phyloP scores from a whole-genome alignment of 495 filamentous ascomycete species.

The Tuber magnatum region DNA sequence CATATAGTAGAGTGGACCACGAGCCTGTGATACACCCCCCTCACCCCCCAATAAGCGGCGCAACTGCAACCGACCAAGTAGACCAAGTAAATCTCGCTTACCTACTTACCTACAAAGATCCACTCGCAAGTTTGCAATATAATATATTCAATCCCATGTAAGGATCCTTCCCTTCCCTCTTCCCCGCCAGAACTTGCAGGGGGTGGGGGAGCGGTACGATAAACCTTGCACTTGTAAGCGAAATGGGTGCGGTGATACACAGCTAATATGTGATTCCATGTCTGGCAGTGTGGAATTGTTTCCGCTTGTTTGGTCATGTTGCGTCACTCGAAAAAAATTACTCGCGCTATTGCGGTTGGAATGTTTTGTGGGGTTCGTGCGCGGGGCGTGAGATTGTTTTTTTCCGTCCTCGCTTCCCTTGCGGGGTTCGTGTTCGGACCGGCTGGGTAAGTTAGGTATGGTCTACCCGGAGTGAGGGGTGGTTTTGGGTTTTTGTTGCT shows the following conservation, averaged over 20 bases:
- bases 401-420: background rate
- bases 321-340: background rate
- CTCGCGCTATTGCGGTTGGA: background rate
- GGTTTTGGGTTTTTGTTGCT: background rate
- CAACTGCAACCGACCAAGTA: constrained; percentile 6
- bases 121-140: background rate
- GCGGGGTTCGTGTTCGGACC: background rate
- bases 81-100: background rate
- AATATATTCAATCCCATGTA: background rate
- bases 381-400: background rate
- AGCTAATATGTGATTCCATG: background rate
- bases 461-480: too few relatives aligned
- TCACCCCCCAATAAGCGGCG: background rate
- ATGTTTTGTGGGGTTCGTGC: background rate
- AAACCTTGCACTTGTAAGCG: background rate
- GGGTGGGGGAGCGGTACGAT: background rate
- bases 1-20: background rate
- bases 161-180: background rate
- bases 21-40: background rate
- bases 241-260: background rate
- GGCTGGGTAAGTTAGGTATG: background rate
- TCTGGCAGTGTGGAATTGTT: background rate
- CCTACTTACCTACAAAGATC: background rate
- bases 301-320: constrained; percentile 1
- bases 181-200: background rate